Conservation (phyloP, 768 basidiomycete species). For the Agrocybe pediades region DNA sequence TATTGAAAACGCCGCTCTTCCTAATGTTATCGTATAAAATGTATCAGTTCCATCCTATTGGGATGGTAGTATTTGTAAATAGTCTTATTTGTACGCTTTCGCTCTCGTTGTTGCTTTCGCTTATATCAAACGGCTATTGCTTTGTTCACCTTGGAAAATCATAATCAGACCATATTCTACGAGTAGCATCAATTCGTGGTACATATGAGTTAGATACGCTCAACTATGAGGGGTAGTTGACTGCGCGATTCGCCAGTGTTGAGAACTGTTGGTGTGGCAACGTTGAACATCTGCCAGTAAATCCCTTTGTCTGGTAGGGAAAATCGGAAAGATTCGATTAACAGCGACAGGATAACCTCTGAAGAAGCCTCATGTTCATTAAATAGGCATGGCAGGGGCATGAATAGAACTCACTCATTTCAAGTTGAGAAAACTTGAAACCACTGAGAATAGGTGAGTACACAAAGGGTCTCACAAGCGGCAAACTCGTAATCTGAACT, state of each 20-base stretch:
- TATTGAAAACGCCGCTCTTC: too few relatives aligned
- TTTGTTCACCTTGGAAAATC: neutral
- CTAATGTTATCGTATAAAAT: too few relatives aligned
- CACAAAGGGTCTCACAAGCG: neutral
- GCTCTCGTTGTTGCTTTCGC: too few relatives aligned
- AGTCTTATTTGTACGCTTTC: too few relatives aligned
- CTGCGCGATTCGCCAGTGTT: neutral
- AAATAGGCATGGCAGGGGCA: neutral
- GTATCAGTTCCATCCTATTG: too few relatives aligned
- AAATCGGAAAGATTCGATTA: conserved; percentile 20
- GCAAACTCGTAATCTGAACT: conserved; percentile 13
- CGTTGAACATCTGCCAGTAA: conserved; percentile 22
- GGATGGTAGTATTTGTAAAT: too few relatives aligned
- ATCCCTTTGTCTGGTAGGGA: conserved; percentile 21
- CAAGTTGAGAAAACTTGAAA: conserved; percentile 56
- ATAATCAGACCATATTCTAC: neutral
- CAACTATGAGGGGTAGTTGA: neutral
- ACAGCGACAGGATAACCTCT: conserved; percentile 24
- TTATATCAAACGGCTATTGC: too few relatives aligned
- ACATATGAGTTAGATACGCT: neutral
- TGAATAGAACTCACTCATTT: conserved; percentile 46
- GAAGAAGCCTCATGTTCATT: neutral
- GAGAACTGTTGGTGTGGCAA: conserved; percentile 16
- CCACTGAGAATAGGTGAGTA: conserved; percentile 31
- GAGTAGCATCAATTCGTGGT: neutral